These are phyloP conservation scores for Sporisorium scitamineum DNA, from an alignment of 1,284 basidiomycete genomes.

Conservation along the genomic window DNA sequence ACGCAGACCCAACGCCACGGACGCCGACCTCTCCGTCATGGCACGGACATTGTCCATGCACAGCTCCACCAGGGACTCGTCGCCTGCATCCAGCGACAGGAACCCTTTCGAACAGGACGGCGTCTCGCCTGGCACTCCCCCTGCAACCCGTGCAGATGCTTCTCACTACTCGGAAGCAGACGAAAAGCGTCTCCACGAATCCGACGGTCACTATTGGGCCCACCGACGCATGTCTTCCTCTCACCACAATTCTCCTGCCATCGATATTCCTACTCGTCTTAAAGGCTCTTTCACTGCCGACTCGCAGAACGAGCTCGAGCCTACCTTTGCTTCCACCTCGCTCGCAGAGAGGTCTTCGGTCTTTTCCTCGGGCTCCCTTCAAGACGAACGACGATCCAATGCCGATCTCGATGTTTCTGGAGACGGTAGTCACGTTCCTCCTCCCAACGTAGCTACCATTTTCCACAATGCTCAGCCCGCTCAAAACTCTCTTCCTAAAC, in stretches of 20 bases:
- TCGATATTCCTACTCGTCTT: constrained; percentile 37
- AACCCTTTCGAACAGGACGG: constrained; percentile 34
- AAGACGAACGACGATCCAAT: constrained; percentile 43
- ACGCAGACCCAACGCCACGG: constrained; percentile 27
- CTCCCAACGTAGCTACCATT: constrained; percentile 49
- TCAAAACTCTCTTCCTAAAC: constrained; percentile 22
- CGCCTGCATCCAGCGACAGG: constrained; percentile 43
- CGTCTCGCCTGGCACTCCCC: constrained; percentile 38
- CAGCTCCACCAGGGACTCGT: constrained; percentile 35
- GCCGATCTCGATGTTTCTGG: constrained; percentile 48
- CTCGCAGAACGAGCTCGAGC: constrained; percentile 43
- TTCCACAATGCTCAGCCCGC: constrained; percentile 25
- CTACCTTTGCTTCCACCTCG: constrained; percentile 39
- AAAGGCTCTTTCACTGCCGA: constrained; percentile 41
- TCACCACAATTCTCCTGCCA: constrained; percentile 27
- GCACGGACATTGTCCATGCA: constrained; percentile 26
- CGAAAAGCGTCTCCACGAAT: constrained; percentile 59
- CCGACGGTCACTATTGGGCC: constrained; percentile 54
- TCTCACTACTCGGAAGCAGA: constrained; percentile 58
- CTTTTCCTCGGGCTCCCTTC: constrained; percentile 33
- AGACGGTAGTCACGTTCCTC: constrained; percentile 46
- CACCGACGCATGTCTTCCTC: constrained; percentile 50
- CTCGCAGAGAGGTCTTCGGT: constrained; percentile 41
- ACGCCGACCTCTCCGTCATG: constrained; percentile 32
- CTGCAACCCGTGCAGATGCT: constrained; percentile 40